phyloP scores from a whole-genome alignment of 1,284 basidiomycete species.

The Ceratobasidium theobromae region DNA sequence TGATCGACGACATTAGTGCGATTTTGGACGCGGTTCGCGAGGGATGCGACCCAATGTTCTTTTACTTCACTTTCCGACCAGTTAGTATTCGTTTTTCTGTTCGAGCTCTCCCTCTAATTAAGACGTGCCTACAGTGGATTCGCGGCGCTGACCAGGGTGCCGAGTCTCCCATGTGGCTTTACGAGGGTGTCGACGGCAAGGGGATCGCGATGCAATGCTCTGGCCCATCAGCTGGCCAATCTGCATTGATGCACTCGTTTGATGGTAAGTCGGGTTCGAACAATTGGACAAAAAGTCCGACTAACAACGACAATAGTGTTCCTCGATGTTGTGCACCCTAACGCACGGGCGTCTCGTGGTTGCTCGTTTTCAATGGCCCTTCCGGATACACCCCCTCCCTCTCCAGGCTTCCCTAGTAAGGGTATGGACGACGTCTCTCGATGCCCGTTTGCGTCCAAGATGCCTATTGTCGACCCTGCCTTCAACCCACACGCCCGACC shows the following conservation, averaged over 20 bases:
- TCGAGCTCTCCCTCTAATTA: constrained; percentile 38
- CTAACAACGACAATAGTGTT: constrained; percentile 15
- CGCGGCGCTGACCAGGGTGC: constrained; percentile 23
- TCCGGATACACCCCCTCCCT: constrained; percentile 18
- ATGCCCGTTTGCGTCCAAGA: constrained; percentile 22
- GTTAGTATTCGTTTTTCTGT: constrained; percentile 52
- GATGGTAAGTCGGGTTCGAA: constrained; percentile 40
- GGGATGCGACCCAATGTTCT: constrained; percentile 52
- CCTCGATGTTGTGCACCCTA: constrained; percentile 25
- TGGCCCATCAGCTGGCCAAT: constrained; percentile 55
- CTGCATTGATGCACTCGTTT: constrained; percentile 54
- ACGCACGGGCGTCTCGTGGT: constrained; percentile 20
- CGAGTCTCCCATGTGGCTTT: constrained; percentile 45
- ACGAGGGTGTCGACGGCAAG: constrained; percentile 44
- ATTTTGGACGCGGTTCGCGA: constrained; percentile 48
- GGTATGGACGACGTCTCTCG: constrained; percentile 1
- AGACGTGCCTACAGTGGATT: constrained; percentile 10
- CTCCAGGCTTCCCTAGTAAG: constrained; percentile 7
- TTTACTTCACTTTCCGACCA: constrained; percentile 56
- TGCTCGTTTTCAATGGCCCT: constrained; percentile 14
- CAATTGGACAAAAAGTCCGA: neutral
- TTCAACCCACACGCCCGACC: constrained; percentile 20
- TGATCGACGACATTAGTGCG: constrained; percentile 49
- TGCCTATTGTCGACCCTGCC: constrained; percentile 12
- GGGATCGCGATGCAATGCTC: constrained; percentile 41